Evolutionary conservation across 202 grass and related monocot genomes (phyloP), one percentile per base, ranked within the genome.

Genomic region (Dendrocalamus latiflorus): DNA sequence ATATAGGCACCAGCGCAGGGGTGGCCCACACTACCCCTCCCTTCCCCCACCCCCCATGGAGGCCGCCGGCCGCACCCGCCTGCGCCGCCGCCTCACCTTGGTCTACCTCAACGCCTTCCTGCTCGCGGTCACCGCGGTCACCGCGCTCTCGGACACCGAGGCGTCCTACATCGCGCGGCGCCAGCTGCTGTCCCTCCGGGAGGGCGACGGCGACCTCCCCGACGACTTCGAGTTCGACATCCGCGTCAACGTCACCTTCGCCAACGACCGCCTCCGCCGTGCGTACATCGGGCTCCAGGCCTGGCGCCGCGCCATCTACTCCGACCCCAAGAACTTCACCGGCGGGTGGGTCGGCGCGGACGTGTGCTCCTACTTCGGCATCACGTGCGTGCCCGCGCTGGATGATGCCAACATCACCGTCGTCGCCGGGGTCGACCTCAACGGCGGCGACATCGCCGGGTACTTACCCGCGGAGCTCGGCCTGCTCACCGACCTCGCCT

Each of bases 281-380:
- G 88, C 93, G 2, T 93, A 93, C 79, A 25, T 37, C 3, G 88
- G 81, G n/a, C 74, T 97, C 7, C 93, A 93, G 38, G 88, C 91
- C 0, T 87, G 81, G 78, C 85, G 90, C 26, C 74, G 25, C 6
- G 88, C 93, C 39, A 93, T 97, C 1, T 93, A 97, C 78, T 97
- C 93, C 43, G 91, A 97, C 70, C 93, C 93, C 6, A 65, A 45
- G 50, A 97, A 97, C 86, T 93, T 93, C 81, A 97, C 93, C 9
- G 77, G 65, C 22, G 78, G 74, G 9, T 97, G 93, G 93, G 42
- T 68, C 1, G 91, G 88, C 3, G 21, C 84, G 5, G 81, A 93
- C 37, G 88, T 93, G 6, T 96, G 93, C 74, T 18, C 26, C 37
- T 95, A 95, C 83, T 87, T 66, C 12, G 88, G 93, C 66, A 73